Evolutionary conservation across 2,329 filamentous ascomycete species (phyloP), one percentile per base, ranked within the genome.

Genomic region (Calonectria pteridis): DNA sequence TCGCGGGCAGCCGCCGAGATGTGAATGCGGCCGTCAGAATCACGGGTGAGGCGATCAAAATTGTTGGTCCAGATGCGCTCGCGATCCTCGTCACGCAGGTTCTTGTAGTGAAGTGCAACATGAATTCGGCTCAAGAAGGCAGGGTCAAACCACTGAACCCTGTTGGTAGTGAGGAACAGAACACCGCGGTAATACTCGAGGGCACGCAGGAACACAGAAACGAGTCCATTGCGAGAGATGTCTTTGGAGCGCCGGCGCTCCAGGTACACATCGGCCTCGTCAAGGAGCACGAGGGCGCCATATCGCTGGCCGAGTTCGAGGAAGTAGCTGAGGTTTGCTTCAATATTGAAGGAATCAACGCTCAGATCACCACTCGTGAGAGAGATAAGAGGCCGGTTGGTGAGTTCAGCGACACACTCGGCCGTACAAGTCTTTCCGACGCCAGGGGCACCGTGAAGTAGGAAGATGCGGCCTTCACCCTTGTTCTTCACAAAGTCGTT

Each of bases 261-360:
- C 11, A 92, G 87, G 81, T 90, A 92, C 23, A 91, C 89, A 69
- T 92, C 91, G 3, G 89, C 89, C 80, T 92, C 90, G 78, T 92
- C 90, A 6, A 92, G 84, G 3, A 92, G 85, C 9, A 91, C 85
- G 7, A 91, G 85, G 46, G 86, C 89, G 23, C 85, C 86, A 81
- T 87, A 90, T 10, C 85, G 86, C 80, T 87, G 86, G 50, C 84
- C 89, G 5, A 90, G 84, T 50, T 86, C 79, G 13, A 90, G 83
- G 81, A 88, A 88, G 81, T 88, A 87, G 70, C 84, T 83, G 18
- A 89, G 85, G 69, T 85, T 85, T 33, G 80, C 74, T 78, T 89
- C 87, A 31, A 89, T 84, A 2, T 81, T 76, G 50, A 76, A 77
- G 7, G 84, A 79, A 46, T 84, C 79, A 13, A 85, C 84, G 73